Conservation (phyloP, 2,329 filamentous ascomycete genomes). For the Bipolaris gigantea region DNA sequence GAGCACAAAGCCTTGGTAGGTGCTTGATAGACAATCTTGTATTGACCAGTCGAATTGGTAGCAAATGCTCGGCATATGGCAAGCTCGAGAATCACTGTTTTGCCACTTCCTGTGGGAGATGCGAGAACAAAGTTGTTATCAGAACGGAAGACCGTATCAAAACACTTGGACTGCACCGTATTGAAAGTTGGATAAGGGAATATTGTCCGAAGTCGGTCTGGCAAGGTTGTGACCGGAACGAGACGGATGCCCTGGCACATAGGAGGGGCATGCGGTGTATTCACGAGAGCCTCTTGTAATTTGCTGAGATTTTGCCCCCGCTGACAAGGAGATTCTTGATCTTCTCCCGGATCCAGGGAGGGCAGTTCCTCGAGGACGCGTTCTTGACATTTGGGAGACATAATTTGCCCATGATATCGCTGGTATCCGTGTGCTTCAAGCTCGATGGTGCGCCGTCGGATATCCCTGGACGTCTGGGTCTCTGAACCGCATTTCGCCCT, state of each 20-base stretch:
- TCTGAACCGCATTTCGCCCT: background rate
- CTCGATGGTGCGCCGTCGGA: background rate
- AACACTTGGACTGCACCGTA: slow-evolving; percentile 80
- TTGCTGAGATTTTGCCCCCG: background rate
- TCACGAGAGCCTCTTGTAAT: background rate
- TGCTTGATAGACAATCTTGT: slow-evolving; percentile 83
- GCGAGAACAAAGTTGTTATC: slow-evolving; percentile 78
- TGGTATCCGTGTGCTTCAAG: background rate
- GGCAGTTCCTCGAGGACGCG: background rate
- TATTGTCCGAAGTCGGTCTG: slow-evolving; percentile 68
- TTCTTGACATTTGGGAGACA: background rate
- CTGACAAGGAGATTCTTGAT: background rate
- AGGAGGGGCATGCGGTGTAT: slow-evolving; percentile 25
- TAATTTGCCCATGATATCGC: background rate
- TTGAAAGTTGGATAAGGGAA: slow-evolving; percentile 80
- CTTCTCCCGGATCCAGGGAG: background rate
- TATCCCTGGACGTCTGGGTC: background rate
- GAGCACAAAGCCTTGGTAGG: slow-evolving; percentile 82
- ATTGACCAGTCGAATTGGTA: slow-evolving; percentile 59
- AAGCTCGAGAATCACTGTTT: slow-evolving; percentile 79
- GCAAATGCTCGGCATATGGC: slow-evolving; percentile 74
- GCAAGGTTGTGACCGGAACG: slow-evolving; percentile 62
- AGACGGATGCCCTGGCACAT: slow-evolving; percentile 63
- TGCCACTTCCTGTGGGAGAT: slow-evolving; percentile 82
- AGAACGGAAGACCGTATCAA: slow-evolving; percentile 64